These are phyloP conservation scores for Kingdonia uniflora DNA, from an alignment of 164 flowering plant species.

Conservation along the genomic window DNA sequence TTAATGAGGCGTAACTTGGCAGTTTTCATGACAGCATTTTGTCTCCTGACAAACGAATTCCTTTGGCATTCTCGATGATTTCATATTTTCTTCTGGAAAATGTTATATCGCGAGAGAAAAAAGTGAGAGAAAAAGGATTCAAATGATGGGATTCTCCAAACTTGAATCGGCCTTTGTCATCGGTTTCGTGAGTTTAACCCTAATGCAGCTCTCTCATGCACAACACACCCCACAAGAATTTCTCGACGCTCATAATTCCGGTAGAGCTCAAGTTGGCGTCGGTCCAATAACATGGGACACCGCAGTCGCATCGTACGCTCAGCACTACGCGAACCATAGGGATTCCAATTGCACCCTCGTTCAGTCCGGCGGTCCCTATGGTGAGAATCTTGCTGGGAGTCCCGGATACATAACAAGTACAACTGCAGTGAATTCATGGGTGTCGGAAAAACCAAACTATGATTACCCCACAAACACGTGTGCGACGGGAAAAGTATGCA, in stretches of 20 bases:
- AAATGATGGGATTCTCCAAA: no score
- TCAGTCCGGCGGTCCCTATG: conserved; percentile 31
- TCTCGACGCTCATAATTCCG: conserved; percentile 26
- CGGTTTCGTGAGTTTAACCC: not conserved
- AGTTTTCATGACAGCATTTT: no score
- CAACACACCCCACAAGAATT: conserved; percentile 29
- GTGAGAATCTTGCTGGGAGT: conserved; percentile 15
- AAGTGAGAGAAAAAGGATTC: no score
- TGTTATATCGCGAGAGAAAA: no score
- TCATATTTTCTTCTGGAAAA: no score
- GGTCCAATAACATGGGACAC: conserved; percentile 28
- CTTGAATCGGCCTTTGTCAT: no score
- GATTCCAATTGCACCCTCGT: conserved; percentile 14
- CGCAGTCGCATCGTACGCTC: conserved; percentile 25
- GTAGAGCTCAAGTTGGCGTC: conserved; percentile 24
- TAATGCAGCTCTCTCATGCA: conserved; percentile 9
- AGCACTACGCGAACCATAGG: conserved; percentile 19
- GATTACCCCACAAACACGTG: conserved; percentile 25
- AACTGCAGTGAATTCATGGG: conserved; percentile 34
- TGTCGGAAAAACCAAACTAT: conserved; percentile 23
- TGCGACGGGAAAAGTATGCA: conserved; percentile 14
- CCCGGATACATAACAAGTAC: conserved; percentile 10
- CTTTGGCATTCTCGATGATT: no score
- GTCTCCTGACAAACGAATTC: no score
- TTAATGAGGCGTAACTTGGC: no score